Evolutionary conservation across 2,329 filamentous ascomycete genomes (phyloP), one percentile per base, ranked within the genome.

Genomic region (Monosporascus sp.): DNA sequence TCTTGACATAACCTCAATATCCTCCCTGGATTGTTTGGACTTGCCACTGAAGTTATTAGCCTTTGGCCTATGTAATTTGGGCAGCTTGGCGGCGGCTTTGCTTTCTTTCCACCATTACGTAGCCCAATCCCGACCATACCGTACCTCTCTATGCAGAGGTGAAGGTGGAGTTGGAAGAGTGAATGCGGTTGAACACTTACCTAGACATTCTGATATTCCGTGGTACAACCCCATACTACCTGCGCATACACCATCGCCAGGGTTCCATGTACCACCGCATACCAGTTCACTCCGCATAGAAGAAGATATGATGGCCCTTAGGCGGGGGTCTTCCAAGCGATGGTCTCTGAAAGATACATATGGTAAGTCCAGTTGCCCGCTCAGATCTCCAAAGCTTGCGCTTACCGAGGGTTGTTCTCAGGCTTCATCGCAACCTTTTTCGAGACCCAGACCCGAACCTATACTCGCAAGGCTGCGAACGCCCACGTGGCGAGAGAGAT

Each of bases 261-360:
- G 8, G 2, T n/a, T 24, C 43, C 25, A 46, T 46, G 43, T 15
- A 25, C 14, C 11, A 31, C 43, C 9, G 15, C 15, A n/a, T 15
- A 31, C 7, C 43, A n/a, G 9, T 14, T 27, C 20, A 27, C 24
- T 25, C 22, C 25, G 25, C 25, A 17, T 25, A 24, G 24, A 31
- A 18, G 11, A 25, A 31, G 14, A 38, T 37, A 53, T 46, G 3
- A 68, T 68, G 66, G 54, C 57, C 49, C 55, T 67, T 17, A 35
- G 55, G 47, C 57, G 58, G 45, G 55, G 59, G 39, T 57, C 59
- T 39, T 55, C 61, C 9, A 65, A 62, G 55, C 57, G 59, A 48
- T 69, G 66, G 66, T 69, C 66, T 39, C 56, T 69, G 48, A 58
- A 62, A 37, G 66, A 69, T 59, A 68, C 63, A 11, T 69, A 69